These are phyloP conservation scores for Umbelopsis vinacea DNA, from an alignment of 192 early-diverging fungal species.

Conservation along the genomic window DNA sequence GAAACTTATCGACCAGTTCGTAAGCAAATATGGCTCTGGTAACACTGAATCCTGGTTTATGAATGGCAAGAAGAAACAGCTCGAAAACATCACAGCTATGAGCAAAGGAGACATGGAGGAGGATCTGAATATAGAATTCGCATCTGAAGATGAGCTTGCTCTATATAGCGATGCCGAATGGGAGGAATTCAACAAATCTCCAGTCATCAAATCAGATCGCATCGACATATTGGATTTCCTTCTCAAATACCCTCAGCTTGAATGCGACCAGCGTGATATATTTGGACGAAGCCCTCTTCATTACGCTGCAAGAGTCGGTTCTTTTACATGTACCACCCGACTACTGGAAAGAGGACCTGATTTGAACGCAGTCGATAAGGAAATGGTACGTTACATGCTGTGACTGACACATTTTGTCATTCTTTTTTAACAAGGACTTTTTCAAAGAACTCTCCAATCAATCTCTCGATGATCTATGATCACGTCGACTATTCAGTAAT, in stretches of 20 bases:
- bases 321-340: slow-evolving; percentile 52
- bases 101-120: slow-evolving; percentile 3
- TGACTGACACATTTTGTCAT: background rate
- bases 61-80: background rate
- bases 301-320: slow-evolving; percentile 54
- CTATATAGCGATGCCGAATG: slow-evolving; percentile 25
- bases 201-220: slow-evolving; percentile 45
- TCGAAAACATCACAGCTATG: background rate
- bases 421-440: background rate
- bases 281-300: slow-evolving; percentile 61
- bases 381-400: slow-evolving; percentile 31
- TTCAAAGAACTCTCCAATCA: slow-evolving; percentile 46
- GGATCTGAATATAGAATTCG: background rate
- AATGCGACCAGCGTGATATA: slow-evolving; percentile 43
- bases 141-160: background rate
- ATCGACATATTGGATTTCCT: slow-evolving; percentile 54
- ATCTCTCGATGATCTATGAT: slow-evolving; percentile 45
- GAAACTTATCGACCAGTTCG: background rate
- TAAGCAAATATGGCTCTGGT: background rate
- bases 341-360: slow-evolving; percentile 36
- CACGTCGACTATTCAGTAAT: slow-evolving; percentile 54
- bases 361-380: slow-evolving; percentile 34
- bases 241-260: slow-evolving; percentile 24
- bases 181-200: slow-evolving; percentile 24
- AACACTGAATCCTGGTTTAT: slow-evolving; percentile 26